Base-by-base conservation (phyloP, 148 eudicot genomes). In the Hydrangea macrophylla region DNA sequence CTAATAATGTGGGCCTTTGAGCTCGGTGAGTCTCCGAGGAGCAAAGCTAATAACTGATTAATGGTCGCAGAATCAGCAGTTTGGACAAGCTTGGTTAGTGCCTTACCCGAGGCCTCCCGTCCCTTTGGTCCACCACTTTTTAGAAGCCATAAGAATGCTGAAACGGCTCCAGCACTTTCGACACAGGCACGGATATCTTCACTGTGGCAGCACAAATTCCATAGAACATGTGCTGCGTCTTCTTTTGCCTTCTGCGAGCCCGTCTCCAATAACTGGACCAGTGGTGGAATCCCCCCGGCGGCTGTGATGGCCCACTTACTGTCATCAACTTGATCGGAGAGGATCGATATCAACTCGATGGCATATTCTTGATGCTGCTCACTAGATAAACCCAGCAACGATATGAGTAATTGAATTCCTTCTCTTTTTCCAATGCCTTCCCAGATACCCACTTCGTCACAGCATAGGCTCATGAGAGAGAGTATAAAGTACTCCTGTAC, bases 281-380 rank as follows among this genome's bases (percentile, higher is more conserved):
- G 78, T 39, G 93, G 97, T 37, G 97, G 97, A 69, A 91, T 91
- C 40, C 97, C 97, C 39, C 97, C 94, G 32, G 97, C 92, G 1
- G 97, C 97, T 58, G 97, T 91, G 55, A 88, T 85, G 31, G 97
- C 94, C 97, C 97, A 91, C 72, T 88, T 91, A 81, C 94, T 91
- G 59, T 91, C 97, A 73, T 86, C 92, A 69, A 82, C 83, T 75
- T 86, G 88, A 67, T 86, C 82, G 7, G 85, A 74, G 70, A 91
- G 81, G 60, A 91, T 76, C 28, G 78, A 75, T 35, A 91, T 79
- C 76, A 91, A 69, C 67, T 79, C 79, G 65, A 87, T 85, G 53
- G 92, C 88, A 75, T 78, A 86, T 72, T 88, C 97, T 74, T 90
- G 96, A 80, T 90, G 87, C 71, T 88, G 86, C 76, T 90, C 96